Evolutionary conservation across 2,329 filamentous ascomycete species (phyloP), one percentile per base, ranked within the genome.

Genomic region (Colletotrichum falcatum): DNA sequence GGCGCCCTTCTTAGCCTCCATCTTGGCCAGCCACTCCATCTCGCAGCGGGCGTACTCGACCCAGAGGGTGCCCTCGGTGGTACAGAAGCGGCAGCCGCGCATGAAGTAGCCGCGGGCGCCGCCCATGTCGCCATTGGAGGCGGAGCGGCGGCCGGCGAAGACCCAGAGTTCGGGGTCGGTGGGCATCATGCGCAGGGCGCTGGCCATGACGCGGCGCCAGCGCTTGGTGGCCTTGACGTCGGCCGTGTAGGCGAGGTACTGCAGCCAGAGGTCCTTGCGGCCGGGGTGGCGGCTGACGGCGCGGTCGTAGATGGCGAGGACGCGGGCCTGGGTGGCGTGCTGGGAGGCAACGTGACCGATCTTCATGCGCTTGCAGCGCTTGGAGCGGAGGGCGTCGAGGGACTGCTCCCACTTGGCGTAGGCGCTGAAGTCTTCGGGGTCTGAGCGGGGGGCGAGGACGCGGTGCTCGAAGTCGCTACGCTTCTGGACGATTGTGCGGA

Each of bases 391-490:
- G 3, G 88, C 82, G 76, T 98, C 94, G 69, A 92, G 86, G 33
- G 87, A 89, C 72, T 87, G 86, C 77, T 92, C 90, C 89, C 90
- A 92, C 66, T 85, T 89, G 55, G 92, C 92, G 83, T 98, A 99
- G 74, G 91, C 89, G 64, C 93, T 90, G 83, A 94, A 98, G 79
- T 98, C 94, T 70, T 88, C 83, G 0, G 95, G 88, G 51, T 89
- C 88, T 71, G 91, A 91, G 59, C 94, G 94, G 30, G 94, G 91
- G 3, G 94, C 91, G 72, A 97, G 93, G 74, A 98, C 89, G 68
- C 91, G 92, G 82, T 98, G 95, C 81, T 99, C 96, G 79, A 95
- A 97, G 76, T 97, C 93, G 77, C 94, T 97, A 75, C 96, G 91
- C 81, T 96, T 97, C 78, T 91, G 91, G 62, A 97, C 92, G 74